A percentile compares a stretch with the other conserved stretches of the same genome.
phyloP scores from a whole-genome alignment of 805 yeast genomes.

The Brettanomyces bruxellensis region DNA sequence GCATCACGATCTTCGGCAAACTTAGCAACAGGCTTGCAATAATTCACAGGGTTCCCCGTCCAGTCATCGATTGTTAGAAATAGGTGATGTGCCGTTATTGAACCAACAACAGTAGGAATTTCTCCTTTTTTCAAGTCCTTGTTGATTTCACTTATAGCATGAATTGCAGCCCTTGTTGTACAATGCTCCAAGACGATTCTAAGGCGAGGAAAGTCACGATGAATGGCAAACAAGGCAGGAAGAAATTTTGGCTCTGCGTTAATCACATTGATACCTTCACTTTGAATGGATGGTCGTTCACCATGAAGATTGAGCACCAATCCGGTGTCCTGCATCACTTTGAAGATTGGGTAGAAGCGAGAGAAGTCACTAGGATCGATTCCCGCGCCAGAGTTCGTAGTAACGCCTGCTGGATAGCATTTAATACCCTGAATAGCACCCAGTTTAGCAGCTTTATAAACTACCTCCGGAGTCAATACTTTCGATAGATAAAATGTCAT shows the following conservation, averaged over 20 bases:
- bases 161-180: conserved; percentile 83
- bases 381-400: conserved; percentile 91
- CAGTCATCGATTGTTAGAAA: conserved; percentile 84
- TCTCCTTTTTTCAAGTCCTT: conserved; percentile 23
- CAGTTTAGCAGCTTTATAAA: conserved; percentile 63
- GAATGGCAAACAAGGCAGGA: conserved; percentile 78
- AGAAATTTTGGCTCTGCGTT: conserved; percentile 91
- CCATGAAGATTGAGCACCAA: conserved; percentile 89
- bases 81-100: conserved; percentile 94
- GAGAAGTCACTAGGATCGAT: conserved; percentile 90
- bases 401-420: conserved; percentile 98
- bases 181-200: conserved; percentile 91
- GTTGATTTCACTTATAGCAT: conserved; percentile 64
- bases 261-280: conserved; percentile 71
- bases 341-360: conserved; percentile 79
- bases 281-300: conserved; percentile 66
- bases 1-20: conserved; percentile 78
- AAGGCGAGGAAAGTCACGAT: conserved; percentile 73
- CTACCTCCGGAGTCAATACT: conserved; percentile 77
- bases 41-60: conserved; percentile 94
- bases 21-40: conserved; percentile 97
- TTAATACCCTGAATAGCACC: conserved; percentile 81
- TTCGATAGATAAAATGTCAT: conserved; percentile 83
- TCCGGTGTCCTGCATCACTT: conserved; percentile 73
- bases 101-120: conserved; percentile 65